Evolutionary conservation across 2,329 filamentous ascomycete species (phyloP), one percentile per base, ranked within the genome.

Genomic region (Arthrobotrys entomopaga): DNA sequence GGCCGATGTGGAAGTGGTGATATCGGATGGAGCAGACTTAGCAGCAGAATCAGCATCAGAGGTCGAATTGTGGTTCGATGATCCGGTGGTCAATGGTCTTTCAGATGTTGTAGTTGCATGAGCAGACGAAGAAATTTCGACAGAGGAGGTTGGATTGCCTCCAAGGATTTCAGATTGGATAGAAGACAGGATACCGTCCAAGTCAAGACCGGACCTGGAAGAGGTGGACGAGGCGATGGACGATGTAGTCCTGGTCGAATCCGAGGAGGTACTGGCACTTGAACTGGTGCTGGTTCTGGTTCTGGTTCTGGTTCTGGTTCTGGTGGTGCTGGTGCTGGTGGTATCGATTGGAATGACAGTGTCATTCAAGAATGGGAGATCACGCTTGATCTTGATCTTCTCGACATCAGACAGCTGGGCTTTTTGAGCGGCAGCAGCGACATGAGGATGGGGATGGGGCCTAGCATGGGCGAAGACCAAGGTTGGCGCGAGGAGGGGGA

Each of bases 381-480:
- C 50, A 20, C 67, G 67, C 54, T 66, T 73, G 48, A 73, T 54
- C 40, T 48, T 56, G 48, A 73, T 38, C 15, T 56, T 59, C 40
- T 73, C 52, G 20, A 73, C 50, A 38, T 72, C 60, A 22, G 46
- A 54, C 2, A 70, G 11, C 6, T 52, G 52, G n/a, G n/a, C n/a
- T n/a, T n/a, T n/a, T n/a, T n/a, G n/a, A n/a, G n/a, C n/a, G n/a
- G n/a, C n/a, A 11, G 60, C 56, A 50, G 34, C 53, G 38, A 50
- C 48, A 26, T 73, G 67, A 34, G 60, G 61, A n/a, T 73, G 67
- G 26, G 67, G 61, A 16, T 73, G 67, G 11, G 67, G 67, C 15
- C 67, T 42, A 19, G 67, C 67, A 61, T 73, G 67, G 34, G 61
- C 67, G 34, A 73, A 73, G 24, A 53, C 67, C 13, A 73, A 61